Conservation (phyloP, 225 moss, liverwort and hornwort genomes). For the Pleurozium schreberi region DNA sequence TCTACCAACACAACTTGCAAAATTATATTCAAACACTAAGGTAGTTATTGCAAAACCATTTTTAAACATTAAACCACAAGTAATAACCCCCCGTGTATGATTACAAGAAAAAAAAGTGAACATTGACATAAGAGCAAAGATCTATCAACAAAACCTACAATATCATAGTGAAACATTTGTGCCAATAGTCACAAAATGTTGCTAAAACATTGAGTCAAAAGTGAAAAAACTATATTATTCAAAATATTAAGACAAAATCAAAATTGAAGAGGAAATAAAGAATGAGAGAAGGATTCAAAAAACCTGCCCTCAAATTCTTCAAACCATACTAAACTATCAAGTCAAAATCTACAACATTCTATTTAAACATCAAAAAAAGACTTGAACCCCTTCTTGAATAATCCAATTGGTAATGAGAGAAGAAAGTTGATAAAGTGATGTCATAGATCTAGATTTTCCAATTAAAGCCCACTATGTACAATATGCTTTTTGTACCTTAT, state of each 20-base stretch:
- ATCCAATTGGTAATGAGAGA: background rate
- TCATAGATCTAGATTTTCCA: background rate
- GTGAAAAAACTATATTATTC: background rate
- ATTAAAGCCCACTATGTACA: accelerated
- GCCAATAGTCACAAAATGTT: background rate
- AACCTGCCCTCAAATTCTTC: background rate
- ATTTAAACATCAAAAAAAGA: background rate
- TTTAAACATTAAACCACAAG: background rate
- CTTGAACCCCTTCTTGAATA: accelerated
- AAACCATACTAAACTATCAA: background rate
- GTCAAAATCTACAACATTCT: background rate
- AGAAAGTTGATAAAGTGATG: background rate
- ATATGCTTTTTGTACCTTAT: background rate
- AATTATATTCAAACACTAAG: background rate
- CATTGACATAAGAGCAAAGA: background rate
- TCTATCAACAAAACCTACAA: background rate
- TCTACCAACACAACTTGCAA: accelerated
- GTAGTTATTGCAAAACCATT: background rate
- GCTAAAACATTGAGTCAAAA: background rate
- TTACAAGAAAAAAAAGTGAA: background rate
- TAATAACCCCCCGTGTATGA: accelerated
- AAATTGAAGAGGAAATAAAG: background rate
- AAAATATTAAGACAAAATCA: background rate
- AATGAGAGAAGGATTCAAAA: accelerated
- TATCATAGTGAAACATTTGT: background rate